Evolutionary conservation across 2,329 filamentous ascomycete genomes (phyloP), one percentile per base, ranked within the genome.

Genomic region (Aspergillus sp.): DNA sequence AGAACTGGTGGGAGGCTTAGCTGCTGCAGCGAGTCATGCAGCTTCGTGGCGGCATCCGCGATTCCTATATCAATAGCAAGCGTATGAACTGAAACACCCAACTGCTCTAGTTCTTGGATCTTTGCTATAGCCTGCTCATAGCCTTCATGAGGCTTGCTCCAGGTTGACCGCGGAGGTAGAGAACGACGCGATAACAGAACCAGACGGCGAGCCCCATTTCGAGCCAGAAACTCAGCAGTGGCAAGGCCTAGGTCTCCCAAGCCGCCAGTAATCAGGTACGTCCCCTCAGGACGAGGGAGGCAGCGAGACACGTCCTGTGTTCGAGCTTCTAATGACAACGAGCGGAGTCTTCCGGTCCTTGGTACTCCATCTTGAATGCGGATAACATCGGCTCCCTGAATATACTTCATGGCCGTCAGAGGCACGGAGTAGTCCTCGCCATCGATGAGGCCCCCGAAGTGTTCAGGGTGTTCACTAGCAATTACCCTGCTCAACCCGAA

Each of bases 221-320:
- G 65, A 1, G 74, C 70, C 3, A 80, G 60, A 54, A 73, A 78
- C 12, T 68, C 62, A 6, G 72, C 69, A 0, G 72, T 64, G 43
- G 72, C 71, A 4, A 79, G 68, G 1, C 77, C 78, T 2, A 80
- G 68, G 11, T 68, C 71, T 2, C 76, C 76, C 13, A 78, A 64
- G 1, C 76, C 75, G 42, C 77, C 76, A 13, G 76, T 76, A 24
- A 80, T 71, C 17, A 80, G 30, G 56, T 80, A 80, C 0, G 77
- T 78, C 2, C 77, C 76, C 2, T 58, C 47, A 6, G 61, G 53
- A 2, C 53, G 53, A 12, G 62, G 53, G 3, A 60, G 49, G 4
- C 52, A 48, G 1, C 24, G 52, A 9, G 20, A 0, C 3, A 5
- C 4, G 12, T 24, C 42, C 3, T 18, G 32, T 4, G n/a, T 17